Evolutionary conservation across 2,329 filamentous ascomycete genomes (phyloP), one percentile per base, ranked within the genome.

Genomic region (Cercospora sp.): DNA sequence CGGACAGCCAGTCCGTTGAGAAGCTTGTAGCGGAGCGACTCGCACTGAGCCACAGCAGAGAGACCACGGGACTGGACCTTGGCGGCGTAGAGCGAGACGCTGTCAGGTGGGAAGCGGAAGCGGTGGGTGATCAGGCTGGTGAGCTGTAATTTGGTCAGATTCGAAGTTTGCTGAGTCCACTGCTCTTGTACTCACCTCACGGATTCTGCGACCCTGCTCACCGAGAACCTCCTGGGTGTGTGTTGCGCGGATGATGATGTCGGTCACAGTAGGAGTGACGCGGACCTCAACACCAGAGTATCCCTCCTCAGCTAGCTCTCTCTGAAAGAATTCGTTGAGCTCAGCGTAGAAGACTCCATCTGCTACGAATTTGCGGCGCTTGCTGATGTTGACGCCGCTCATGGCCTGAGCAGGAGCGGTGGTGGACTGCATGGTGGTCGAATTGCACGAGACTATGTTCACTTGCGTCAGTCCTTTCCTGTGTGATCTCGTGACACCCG

Each of bases 271-370:
- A 78, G 95, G 95, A 79, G 95, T 99, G 79, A 99, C 95, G 88
- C 96, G 93, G 87, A 99, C 95, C 88, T 99, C 96, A 84, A 99
- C 95, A 84, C 95, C 95, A 68, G 95, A 99, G 90, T 99, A 99
- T 80, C 95, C 95, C 88, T 99, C 96, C 90, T 99, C 95, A 83
- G 95, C 95, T 83, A 99, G 89, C 88, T 99, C 95, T 85, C 95
- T 94, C 90, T 98, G 95, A 93, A 99, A 99, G 91, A 99, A 99
- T 88, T 99, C 95, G 91, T 99, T 99, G 85, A 99, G 88, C 88
- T 99, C 95, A 88, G 95, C 95, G 86, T 97, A 99, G 92, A 99
- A 99, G 82, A 99, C 95, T 90, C 95, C 95, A 86, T 99, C 95
- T 75, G 83, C 83, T 76, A 85, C 79, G 83, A 85, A 83, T 82